phyloP scores from a whole-genome alignment of 805 yeast species.

The Zygosaccharomyces lentus region DNA sequence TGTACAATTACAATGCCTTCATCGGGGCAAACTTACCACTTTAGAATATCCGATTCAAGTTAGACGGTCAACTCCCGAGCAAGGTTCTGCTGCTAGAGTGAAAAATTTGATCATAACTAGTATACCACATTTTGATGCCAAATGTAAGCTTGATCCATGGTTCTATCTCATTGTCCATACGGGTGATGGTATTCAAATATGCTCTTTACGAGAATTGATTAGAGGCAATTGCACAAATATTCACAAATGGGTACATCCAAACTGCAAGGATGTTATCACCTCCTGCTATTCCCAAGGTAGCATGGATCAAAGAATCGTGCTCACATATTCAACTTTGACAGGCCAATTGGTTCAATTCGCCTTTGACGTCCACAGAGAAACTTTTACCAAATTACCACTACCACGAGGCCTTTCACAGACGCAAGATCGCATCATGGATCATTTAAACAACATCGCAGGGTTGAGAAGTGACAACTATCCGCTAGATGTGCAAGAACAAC shows the following conservation, averaged over 20 bases:
- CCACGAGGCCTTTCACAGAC: slow-evolving; percentile 5
- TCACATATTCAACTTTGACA: slow-evolving; percentile 16
- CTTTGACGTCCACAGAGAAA: slow-evolving; percentile 8
- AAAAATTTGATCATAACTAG: slow-evolving; percentile 5
- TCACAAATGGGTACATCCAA: slow-evolving; percentile 13
- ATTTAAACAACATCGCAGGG: slow-evolving; percentile 5
- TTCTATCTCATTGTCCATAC: slow-evolving; percentile 14
- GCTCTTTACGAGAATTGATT: slow-evolving; percentile 13
- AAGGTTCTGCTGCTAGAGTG: not conserved
- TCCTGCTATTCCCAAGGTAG: slow-evolving; percentile 13
- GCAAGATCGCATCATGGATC: slow-evolving; percentile 5
- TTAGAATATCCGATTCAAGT: slow-evolving; percentile 7
- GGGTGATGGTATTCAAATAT: slow-evolving; percentile 17
- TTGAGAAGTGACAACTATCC: slow-evolving; percentile 1
- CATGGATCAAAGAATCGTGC: slow-evolving; percentile 11
- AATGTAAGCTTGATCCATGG: not conserved
- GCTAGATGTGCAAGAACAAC: not conserved
- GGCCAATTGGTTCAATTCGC: slow-evolving; percentile 16
- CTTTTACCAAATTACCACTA: slow-evolving; percentile 7
- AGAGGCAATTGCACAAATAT: not conserved
- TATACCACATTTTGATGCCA: slow-evolving; percentile 5
- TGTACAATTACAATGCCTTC: slow-evolving; percentile 7
- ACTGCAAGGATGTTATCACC: slow-evolving; percentile 11
- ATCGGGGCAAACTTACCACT: not conserved
- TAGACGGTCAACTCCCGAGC: not conserved